phyloP scores from a whole-genome alignment of 2,329 filamentous ascomycete species.

The Cyclaneusma minus region DNA sequence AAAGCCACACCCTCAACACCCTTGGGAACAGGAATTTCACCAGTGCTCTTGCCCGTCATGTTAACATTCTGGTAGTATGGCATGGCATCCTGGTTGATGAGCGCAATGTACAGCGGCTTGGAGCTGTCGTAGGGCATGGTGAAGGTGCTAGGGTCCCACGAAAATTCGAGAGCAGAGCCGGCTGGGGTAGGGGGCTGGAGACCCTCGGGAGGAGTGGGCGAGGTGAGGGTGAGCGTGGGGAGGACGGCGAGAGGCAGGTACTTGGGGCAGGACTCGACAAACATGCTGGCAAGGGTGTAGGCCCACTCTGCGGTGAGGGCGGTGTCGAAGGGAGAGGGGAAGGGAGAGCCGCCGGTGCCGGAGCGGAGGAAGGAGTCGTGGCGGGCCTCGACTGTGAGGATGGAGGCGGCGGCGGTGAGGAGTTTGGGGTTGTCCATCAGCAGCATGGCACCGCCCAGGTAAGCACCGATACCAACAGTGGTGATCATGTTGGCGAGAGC shows the following conservation, averaged over 20 bases:
- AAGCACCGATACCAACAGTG: slow-evolving; percentile 14
- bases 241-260: slow-evolving; percentile 6
- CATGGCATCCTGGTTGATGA: slow-evolving; percentile 11
- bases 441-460: slow-evolving; percentile 11
- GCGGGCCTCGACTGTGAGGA: slow-evolving; percentile 16
- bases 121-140: slow-evolving; percentile 6
- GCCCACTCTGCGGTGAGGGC: slow-evolving; percentile 14
- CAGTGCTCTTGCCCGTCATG: slow-evolving; percentile 8
- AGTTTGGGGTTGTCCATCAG: slow-evolving; percentile 12
- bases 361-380: slow-evolving; percentile 17
- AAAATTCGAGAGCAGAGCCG: slow-evolving; percentile 9
- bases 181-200: slow-evolving; percentile 8
- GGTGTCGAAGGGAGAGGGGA: slow-evolving; percentile 16
- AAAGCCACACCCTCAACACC: slow-evolving; percentile 10
- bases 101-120: slow-evolving; percentile 11
- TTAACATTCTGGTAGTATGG: slow-evolving; percentile 10
- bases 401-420: slow-evolving; percentile 12
- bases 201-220: slow-evolving; percentile 7
- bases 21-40: slow-evolving; percentile 8
- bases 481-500: slow-evolving; percentile 18
- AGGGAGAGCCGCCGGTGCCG: slow-evolving; percentile 13
- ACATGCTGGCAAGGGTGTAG: slow-evolving; percentile 17
- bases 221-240: slow-evolving; percentile 5
- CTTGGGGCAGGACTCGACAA: slow-evolving; percentile 14
- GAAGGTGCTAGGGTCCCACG: slow-evolving; percentile 10